Percentiles rank a stretch among this genome's conserved stretches.
These are phyloP conservation scores for Aristolochia fimbriata DNA, from an alignment of 164 flowering plant species.

Conservation along the genomic window DNA sequence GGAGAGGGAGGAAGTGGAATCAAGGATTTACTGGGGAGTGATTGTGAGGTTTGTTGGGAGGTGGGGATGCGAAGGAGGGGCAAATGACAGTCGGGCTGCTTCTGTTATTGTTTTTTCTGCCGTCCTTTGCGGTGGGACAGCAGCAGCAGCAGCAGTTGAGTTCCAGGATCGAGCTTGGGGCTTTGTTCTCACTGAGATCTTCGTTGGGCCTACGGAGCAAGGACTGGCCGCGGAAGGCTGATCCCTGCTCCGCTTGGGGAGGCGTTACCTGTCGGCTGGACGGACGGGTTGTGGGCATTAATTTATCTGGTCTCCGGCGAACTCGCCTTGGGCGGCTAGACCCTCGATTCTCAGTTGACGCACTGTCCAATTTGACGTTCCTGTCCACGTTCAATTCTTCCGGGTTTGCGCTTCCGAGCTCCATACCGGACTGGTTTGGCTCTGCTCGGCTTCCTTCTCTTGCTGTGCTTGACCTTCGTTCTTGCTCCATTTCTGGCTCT, in stretches of 20 bases:
- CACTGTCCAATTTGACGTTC: slow-evolving; percentile 44
- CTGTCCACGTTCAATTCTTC: slow-evolving; percentile 55
- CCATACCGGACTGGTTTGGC: slow-evolving; percentile 71
- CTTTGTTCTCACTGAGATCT: slow-evolving; percentile 56
- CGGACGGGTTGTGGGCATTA: slow-evolving; percentile 44
- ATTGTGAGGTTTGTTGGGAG: no score
- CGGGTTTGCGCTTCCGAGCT: slow-evolving; percentile 51
- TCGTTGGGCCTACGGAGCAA: slow-evolving; percentile 62
- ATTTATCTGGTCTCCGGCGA: slow-evolving; percentile 46
- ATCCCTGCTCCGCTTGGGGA: slow-evolving; percentile 54
- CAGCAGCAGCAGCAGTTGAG: slow-evolving; percentile 8
- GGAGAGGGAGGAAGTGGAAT: not conserved
- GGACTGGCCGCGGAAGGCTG: slow-evolving; percentile 78
- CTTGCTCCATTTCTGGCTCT: slow-evolving; percentile 33
- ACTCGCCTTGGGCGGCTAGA: slow-evolving; percentile 33
- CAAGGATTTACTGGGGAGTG: no score
- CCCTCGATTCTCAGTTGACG: slow-evolving; percentile 47
- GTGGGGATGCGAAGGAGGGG: not conserved
- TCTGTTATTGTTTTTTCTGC: slow-evolving; percentile 8
- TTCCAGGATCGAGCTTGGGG: slow-evolving; percentile 29
- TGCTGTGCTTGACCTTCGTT: slow-evolving; percentile 64
- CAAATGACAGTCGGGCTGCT: not conserved
- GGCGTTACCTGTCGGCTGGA: slow-evolving; percentile 39
- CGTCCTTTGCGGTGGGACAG: slow-evolving; percentile 10
- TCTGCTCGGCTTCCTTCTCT: slow-evolving; percentile 19